A percentile compares a stretch with the other conserved stretches of the same genome.
These are phyloP conservation scores for Dittrichia graveolens DNA, from an alignment of 129 eudicot species.

Conservation along the genomic window DNA sequence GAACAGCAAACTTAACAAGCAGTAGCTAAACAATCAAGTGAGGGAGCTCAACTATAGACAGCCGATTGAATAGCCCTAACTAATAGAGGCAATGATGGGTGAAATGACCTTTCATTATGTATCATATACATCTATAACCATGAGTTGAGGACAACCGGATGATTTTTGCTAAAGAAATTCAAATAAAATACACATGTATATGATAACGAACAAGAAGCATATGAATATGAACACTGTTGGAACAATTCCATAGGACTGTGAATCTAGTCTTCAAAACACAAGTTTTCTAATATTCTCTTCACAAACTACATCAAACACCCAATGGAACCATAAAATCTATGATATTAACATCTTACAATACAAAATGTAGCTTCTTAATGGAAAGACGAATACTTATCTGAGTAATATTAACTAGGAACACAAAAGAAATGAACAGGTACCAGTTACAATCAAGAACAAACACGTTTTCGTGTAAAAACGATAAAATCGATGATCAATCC, in stretches of 20 bases:
- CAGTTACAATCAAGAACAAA: neutral
- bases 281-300: neutral
- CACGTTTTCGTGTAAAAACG: constrained; percentile 5
- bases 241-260: neutral
- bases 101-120: neutral
- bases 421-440: neutral
- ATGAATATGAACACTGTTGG: neutral
- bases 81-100: neutral
- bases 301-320: neutral
- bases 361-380: constrained; percentile 7
- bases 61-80: neutral
- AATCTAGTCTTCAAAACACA: neutral
- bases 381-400: neutral
- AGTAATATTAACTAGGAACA: constrained; percentile 2
- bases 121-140: neutral
- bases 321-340: neutral
- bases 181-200: neutral
- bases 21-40: neutral
- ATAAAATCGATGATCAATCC: neutral
- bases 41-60: neutral
- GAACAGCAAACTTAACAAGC: neutral
- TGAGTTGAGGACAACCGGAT: too few relatives aligned
- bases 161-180: neutral
- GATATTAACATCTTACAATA: constrained; percentile 12
- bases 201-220: neutral